A percentile compares a stretch with the other conserved stretches of the same genome.
Evolutionary conservation across 2,329 filamentous ascomycete genomes (phyloP).

Genomic region (Fusarium siculi): DNA sequence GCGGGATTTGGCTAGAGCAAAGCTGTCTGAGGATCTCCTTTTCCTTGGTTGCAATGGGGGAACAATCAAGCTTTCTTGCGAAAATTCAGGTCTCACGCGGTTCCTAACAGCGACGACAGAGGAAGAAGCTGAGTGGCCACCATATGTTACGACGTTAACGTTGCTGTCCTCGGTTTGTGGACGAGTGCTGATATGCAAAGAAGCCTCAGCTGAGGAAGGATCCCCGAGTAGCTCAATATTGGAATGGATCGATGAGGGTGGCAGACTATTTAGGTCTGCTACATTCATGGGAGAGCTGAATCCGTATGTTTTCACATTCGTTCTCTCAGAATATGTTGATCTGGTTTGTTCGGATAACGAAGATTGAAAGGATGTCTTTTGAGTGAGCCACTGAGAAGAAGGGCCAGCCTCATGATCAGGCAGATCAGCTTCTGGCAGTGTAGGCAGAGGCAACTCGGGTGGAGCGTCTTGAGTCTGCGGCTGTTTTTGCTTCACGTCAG

Average conservation of each 20-base stretch:
- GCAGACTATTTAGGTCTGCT: conserved; percentile 54
- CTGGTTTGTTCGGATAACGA: conserved; percentile 47
- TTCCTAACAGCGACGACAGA: conserved; percentile 49
- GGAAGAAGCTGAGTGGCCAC: conserved; percentile 53
- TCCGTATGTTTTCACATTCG: conserved; percentile 66
- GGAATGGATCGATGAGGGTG: conserved; percentile 55
- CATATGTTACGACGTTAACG: conserved; percentile 66
- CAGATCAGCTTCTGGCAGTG: conserved; percentile 45
- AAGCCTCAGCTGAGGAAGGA: conserved; percentile 60
- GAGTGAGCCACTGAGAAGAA: conserved; percentile 32
- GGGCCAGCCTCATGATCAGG: conserved; percentile 31
- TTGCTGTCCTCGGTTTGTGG: conserved; percentile 54
- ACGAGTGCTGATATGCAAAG: conserved; percentile 49
- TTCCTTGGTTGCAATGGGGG: conserved; percentile 63
- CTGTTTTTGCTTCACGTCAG: conserved; percentile 56
- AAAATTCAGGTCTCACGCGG: conserved; percentile 59
- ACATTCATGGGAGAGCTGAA: conserved; percentile 54
- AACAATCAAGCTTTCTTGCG: conserved; percentile 70
- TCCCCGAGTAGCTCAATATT: conserved; percentile 65
- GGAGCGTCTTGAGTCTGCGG: conserved; percentile 42
- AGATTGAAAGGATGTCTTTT: conserved; percentile 42
- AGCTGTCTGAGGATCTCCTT: conserved; percentile 59
- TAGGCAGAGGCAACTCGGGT: conserved; percentile 42
- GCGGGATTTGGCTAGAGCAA: conserved; percentile 60
- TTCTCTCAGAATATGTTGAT: conserved; percentile 60